Base-by-base conservation (phyloP, 1,284 basidiomycete genomes). In the Lentinus polychrous region DNA sequence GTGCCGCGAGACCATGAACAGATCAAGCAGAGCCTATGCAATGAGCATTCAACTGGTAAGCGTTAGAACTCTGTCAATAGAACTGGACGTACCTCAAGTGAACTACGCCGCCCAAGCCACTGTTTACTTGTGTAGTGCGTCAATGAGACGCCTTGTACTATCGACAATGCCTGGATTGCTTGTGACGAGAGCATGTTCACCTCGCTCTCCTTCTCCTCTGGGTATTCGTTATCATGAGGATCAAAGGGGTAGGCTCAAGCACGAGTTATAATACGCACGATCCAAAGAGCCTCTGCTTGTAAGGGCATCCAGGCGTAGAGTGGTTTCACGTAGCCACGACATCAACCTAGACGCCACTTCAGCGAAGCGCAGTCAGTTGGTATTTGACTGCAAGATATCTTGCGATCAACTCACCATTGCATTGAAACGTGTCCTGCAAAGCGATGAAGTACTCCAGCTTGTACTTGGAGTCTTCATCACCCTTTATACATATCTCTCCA, bases 111-210 rank as follows among this genome's bases (percentile, higher is more conserved):
- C 7, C 86, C 83, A 12, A 91, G 73, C 48, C 75, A 87, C 1
- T 62, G 61, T 61, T 94, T 94, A 53, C 81, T 88, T 1, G 74
- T 57, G 10, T 67, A 58, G 61, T 92, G 90, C 20, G 83, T 75
- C 31, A 94, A 71, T 8, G 75, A 75, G n/a, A 91, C 70, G 2
- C 92, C 91, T 66, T 94, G 91, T 6, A 94, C 69, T 17, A 93
- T 68, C 0, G 75, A 79, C 8, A 93, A 69, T 0, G 79, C 68
- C 50, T 79, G 76, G 0, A 72, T 65, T 20, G 87, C 60, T 48
- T 83, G 79, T 0, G 69, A 65, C 3, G 74, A 66, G 10, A 81
- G 46, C 11, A 57, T 62, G 31, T 68, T 59, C 1, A 71, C 67
- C 45, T 81, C 76, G 6, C 64, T 58, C 47, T 72, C 69, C 36